Evolutionary conservation across 331 rosid genomes (phyloP), one percentile per base, ranked within the genome.

Genomic region (Pyrus hybrid): DNA sequence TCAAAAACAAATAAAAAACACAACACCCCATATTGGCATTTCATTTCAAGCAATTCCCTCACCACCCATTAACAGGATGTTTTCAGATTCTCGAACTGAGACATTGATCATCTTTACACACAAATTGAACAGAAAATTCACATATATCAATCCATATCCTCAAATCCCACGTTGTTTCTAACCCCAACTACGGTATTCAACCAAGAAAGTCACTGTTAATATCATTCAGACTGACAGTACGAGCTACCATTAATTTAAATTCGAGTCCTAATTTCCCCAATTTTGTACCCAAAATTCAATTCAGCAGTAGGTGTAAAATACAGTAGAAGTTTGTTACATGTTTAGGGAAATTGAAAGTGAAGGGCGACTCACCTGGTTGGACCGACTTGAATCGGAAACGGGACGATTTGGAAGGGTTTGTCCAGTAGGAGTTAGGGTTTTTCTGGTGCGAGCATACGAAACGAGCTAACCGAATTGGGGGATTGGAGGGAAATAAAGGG

Each of bases 401-500:
- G 71, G 54, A 17, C 12, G 33, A 65, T 71, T 65, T 72, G 29
- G 21, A 18, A 51, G 21, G 57, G 10, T 51, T 51, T 51, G 21
- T 51, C 57, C 4, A 70, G 70, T 66, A 23, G 58, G 74, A 70
- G 35, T 64, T 81, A 81, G 84, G 84, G 81, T 80, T 71, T 22
- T 41, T 41, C 47, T 53, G 12, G 37, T 17, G 56, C 80, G 49
- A 70, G 43, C 41, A 17, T 17, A 21, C 47, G 73, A 76, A 41
- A 67, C 67, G 69, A 63, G 77, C 70, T 4, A 21, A 76, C 74
- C 9, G 71, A 37, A 70, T 6, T 2, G 57, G 21, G 70, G 62
- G 77, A 57, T 80, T 63, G 80, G 84, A 76, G 84, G 80, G 84
- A 81, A 76, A 68, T 37, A 25, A 35, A 30, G 7, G 18, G 37